Percentiles rank a stretch among this genome's conserved stretches.
Conservation (phyloP, 768 basidiomycete genomes). For the Calocybe cyanea region DNA sequence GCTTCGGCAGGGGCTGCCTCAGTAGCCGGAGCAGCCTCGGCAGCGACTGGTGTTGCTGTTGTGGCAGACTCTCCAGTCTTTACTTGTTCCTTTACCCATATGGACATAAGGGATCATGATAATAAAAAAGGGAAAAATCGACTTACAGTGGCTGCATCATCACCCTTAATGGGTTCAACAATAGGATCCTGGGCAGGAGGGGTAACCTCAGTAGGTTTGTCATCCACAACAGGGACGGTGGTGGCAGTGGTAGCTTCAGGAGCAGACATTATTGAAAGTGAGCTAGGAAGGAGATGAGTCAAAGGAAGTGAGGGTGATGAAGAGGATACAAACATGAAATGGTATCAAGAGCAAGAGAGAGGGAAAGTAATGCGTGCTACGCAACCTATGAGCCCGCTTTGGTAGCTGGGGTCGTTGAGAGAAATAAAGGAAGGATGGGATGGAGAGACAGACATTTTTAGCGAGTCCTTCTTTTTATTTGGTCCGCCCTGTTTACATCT, state of each 20-base stretch:
- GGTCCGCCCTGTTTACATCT: constrained; percentile 36
- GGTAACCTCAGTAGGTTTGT: constrained; percentile 43
- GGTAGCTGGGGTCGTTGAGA: constrained; percentile 31
- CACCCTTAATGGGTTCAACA: constrained; percentile 46
- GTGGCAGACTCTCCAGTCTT: constrained; percentile 39
- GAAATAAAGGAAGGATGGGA: constrained; percentile 60
- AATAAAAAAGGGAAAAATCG: neutral
- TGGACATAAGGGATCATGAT: neutral
- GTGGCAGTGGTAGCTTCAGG: constrained; percentile 49
- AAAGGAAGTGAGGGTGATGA: constrained; percentile 11
- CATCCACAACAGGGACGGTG: constrained; percentile 49
- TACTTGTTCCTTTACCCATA: constrained; percentile 20
- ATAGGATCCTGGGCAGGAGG: constrained; percentile 41
- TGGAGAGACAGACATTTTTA: constrained; percentile 37
- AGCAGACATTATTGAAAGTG: constrained; percentile 82
- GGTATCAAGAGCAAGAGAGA: constrained; percentile 57
- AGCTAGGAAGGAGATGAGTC: constrained; percentile 36
- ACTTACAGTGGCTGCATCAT: constrained; percentile 24
- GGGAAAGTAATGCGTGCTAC: constrained; percentile 53
- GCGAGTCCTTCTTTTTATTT: constrained; percentile 41
- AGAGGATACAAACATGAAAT: constrained; percentile 38
- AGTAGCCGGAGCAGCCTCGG: constrained; percentile 9
- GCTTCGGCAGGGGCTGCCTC: constrained; percentile 14
- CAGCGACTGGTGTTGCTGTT: constrained; percentile 19
- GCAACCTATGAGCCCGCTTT: constrained; percentile 48